Conservation (phyloP, 495 filamentous ascomycete genomes). For the Aspergillus steynii region DNA sequence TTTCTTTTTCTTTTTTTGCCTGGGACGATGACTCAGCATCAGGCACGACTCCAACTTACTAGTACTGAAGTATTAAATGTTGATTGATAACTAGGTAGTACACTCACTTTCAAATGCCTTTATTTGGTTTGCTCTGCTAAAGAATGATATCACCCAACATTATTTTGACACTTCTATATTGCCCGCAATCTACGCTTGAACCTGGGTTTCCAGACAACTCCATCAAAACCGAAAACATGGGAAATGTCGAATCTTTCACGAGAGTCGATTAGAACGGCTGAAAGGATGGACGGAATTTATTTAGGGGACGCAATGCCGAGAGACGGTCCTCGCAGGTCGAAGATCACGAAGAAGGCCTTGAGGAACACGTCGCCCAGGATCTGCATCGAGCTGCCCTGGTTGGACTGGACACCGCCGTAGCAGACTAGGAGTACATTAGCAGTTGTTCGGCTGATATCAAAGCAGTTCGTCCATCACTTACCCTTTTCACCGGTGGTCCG, state of each 20-base stretch:
- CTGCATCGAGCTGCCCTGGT: conserved; percentile 54
- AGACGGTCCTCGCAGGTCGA: conserved; percentile 58
- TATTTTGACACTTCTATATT: background rate
- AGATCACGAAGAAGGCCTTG: conserved; percentile 77
- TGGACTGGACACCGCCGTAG: conserved; percentile 72
- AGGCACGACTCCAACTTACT: too few species aligned
- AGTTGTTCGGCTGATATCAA: too few species aligned
- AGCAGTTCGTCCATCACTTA: conserved; percentile 23
- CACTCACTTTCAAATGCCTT: background rate
- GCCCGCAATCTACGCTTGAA: background rate
- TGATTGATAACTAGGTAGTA: too few species aligned
- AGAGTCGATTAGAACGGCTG: background rate
- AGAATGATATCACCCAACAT: too few species aligned
- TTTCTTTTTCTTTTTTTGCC: too few species aligned
- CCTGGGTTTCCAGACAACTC: background rate
- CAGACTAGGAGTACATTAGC: conserved; percentile 48
- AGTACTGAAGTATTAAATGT: too few species aligned
- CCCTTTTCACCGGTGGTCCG: conserved; percentile 38
- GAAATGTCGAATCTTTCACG: background rate
- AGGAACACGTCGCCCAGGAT: conserved; percentile 82
- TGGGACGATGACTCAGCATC: background rate
- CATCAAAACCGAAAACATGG: background rate
- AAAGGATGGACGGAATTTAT: conserved; percentile 9
- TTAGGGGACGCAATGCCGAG: conserved; percentile 35
- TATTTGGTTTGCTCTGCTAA: background rate